These are phyloP conservation scores for Nicotiana paniculata DNA, from an alignment of 257 asterid genomes.

Conservation along the genomic window DNA sequence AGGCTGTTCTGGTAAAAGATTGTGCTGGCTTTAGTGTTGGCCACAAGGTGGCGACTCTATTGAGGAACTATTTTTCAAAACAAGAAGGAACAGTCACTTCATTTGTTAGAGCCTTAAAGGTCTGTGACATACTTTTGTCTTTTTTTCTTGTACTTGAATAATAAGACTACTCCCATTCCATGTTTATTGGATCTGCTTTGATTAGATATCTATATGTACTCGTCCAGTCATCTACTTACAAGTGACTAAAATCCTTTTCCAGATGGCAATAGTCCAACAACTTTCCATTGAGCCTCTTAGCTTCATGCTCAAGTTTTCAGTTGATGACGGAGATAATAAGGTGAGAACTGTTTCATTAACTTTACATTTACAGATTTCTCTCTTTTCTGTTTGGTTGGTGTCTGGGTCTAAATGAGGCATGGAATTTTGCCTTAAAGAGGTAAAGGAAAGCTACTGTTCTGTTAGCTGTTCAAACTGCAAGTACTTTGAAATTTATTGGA, in stretches of 20 bases:
- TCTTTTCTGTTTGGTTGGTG: constrained; percentile 6
- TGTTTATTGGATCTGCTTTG: constrained; percentile 3
- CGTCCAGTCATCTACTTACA: background rate
- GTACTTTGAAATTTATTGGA: background rate
- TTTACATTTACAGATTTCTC: background rate
- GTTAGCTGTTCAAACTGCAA: too few species aligned
- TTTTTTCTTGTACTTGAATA: background rate
- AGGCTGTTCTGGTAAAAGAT: constrained; percentile 57
- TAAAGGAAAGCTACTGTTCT: background rate
- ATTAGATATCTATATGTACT: background rate
- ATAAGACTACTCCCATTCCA: constrained; percentile 15
- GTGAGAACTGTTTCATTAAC: constrained; percentile 28
- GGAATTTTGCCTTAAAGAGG: background rate
- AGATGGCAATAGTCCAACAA: constrained; percentile 77
- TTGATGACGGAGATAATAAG: constrained; percentile 36
- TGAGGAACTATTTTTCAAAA: constrained; percentile 71
- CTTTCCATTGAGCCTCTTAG: constrained; percentile 50
- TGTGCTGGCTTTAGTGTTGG: constrained; percentile 61
- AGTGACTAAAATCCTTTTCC: constrained; percentile 21
- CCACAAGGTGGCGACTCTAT: constrained; percentile 53
- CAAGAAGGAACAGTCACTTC: constrained; percentile 91
- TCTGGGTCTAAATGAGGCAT: background rate
- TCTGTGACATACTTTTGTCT: constrained; percentile 16
- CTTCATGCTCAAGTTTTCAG: constrained; percentile 27
- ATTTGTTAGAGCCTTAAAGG: constrained; percentile 81